Evolutionary conservation across 169 alveolate genomes (phyloP).

Genomic region (Plasmodium malariae): DNA sequence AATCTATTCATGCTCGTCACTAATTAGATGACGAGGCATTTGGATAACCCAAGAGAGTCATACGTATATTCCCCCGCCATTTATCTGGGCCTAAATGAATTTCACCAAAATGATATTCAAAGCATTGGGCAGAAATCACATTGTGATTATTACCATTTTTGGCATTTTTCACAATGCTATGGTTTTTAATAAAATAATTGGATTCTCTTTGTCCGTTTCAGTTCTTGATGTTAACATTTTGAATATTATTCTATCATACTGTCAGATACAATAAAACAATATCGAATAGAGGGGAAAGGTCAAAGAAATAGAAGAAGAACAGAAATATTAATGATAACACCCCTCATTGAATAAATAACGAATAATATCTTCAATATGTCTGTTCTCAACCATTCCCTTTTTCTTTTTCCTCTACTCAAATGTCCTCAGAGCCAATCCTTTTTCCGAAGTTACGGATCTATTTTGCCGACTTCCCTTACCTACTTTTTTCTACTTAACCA

Average conservation of each 20-base stretch:
- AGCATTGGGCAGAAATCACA: slow-evolving; percentile 96
- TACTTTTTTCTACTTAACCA: slow-evolving; percentile 93
- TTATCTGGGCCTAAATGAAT: slow-evolving; percentile 95
- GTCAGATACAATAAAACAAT: not conserved
- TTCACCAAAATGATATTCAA: slow-evolving; percentile 93
- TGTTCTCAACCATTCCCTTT: slow-evolving; percentile 71
- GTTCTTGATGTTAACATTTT: slow-evolving; percentile 89
- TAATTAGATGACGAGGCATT: slow-evolving; percentile 93
- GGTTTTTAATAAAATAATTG: slow-evolving; percentile 94
- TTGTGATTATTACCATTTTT: slow-evolving; percentile 92
- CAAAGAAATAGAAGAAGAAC: slow-evolving; percentile 24
- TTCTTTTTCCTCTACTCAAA: slow-evolving; percentile 84
- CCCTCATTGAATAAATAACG: too few species aligned
- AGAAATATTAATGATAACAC: slow-evolving; percentile 34
- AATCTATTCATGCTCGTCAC: slow-evolving; percentile 94
- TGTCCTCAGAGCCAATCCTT: slow-evolving; percentile 95
- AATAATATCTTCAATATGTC: too few species aligned
- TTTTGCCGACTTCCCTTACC: slow-evolving; percentile 95
- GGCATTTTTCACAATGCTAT: slow-evolving; percentile 94
- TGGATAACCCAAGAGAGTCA: slow-evolving; percentile 93
- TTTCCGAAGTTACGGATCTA: slow-evolving; percentile 95
- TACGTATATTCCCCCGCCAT: slow-evolving; percentile 93
- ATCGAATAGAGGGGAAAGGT: not conserved
- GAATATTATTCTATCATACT: slow-evolving; percentile 78
- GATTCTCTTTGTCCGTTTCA: slow-evolving; percentile 95